These are phyloP conservation scores for Verticillium dahliae DNA, from an alignment of 2,329 filamentous ascomycete species.

Conservation along the genomic window DNA sequence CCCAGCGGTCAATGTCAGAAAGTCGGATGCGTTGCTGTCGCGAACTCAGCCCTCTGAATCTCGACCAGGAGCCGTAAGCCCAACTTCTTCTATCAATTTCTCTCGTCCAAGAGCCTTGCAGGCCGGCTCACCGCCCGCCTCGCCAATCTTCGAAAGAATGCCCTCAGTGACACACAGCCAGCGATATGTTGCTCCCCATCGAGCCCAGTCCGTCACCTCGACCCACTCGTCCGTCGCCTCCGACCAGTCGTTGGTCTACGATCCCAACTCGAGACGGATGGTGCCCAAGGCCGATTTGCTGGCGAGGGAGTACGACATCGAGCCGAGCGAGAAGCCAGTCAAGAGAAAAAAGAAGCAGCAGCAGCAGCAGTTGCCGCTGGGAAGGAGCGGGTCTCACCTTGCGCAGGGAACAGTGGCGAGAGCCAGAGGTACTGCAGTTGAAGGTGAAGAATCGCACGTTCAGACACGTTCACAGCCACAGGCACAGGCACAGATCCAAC, in stretches of 20 bases:
- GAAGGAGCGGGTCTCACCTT: constrained; percentile 37
- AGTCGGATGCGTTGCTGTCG: constrained; percentile 33
- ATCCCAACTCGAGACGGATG: constrained; percentile 60
- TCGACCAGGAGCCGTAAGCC: constrained; percentile 38
- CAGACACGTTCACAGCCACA: constrained; percentile 4
- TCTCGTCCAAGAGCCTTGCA: constrained; percentile 45
- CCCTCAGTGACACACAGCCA: constrained; percentile 12
- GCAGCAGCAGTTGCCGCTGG: constrained; percentile 21
- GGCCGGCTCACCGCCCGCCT: constrained; percentile 30
- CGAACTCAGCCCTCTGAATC: constrained; percentile 20
- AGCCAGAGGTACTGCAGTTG: constrained; percentile 40
- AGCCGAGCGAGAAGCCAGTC: constrained; percentile 24
- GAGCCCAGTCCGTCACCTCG: constrained; percentile 15
- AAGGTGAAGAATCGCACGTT: constrained; percentile 15
- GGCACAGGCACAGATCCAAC: constrained; percentile 1
- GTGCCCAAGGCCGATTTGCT: constrained; percentile 39
- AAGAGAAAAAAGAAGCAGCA: constrained; percentile 33
- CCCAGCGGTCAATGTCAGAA: constrained; percentile 37
- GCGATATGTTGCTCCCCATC: constrained; percentile 16
- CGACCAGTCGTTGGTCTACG: constrained; percentile 49
- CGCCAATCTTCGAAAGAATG: constrained; percentile 15
- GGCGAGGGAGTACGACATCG: constrained; percentile 30
- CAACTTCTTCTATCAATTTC: constrained; percentile 48
- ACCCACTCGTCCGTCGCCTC: constrained; percentile 19
- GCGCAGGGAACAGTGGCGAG: constrained; percentile 48